Base-by-base conservation (phyloP, 1,284 basidiomycete species). In the Puccinia coronata region DNA sequence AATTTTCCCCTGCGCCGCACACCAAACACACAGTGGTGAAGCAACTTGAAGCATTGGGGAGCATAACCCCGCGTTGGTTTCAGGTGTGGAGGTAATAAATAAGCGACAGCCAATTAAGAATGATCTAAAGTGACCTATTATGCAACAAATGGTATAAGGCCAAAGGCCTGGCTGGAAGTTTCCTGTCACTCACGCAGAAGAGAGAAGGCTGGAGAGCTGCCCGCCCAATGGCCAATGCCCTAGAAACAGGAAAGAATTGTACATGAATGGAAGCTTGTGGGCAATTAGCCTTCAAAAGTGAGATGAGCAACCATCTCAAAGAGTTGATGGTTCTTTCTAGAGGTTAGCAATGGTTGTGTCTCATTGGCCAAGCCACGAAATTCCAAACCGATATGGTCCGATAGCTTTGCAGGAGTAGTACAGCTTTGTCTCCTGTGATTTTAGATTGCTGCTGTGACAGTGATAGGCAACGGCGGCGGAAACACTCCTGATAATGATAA, bases 171-270 rank as follows among this genome's bases (percentile, higher is more conserved):
- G 11, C 9, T 39, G 39, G 28, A 39, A 65, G 31, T 39, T 65
- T 18, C n/a, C n/a, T n/a, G n/a, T n/a, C n/a, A 18, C 31, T 34
- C 14, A 61, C 59, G 16, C 14, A 23, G 25, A 63, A 28, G 25
- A 63, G 59, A 63, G 12, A 28, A 31, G 59, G 28, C 59, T 14
- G 36, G 43, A 43, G 65, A 41, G 65, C 39, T 69, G 20, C 43
- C 36, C 39, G 43, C 39, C 36, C 65, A 69, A 41, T n/a, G 18
- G 65, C 25, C 39, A 49, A 69, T 69, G 65, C 43, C 65, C 65
- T 69, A 36, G 67, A 70, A 49, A 70, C 67, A 70, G 67, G 67
- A 70, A 70, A 49, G 41, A 39, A 41, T 41, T 41, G 12, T 63
- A 61, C 36, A 41, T 39, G 23, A n/a, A 31, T 59, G 57, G 57